Base-by-base conservation (phyloP, 2,329 filamentous ascomycete species). In the Biscogniauxia mediterranea region DNA sequence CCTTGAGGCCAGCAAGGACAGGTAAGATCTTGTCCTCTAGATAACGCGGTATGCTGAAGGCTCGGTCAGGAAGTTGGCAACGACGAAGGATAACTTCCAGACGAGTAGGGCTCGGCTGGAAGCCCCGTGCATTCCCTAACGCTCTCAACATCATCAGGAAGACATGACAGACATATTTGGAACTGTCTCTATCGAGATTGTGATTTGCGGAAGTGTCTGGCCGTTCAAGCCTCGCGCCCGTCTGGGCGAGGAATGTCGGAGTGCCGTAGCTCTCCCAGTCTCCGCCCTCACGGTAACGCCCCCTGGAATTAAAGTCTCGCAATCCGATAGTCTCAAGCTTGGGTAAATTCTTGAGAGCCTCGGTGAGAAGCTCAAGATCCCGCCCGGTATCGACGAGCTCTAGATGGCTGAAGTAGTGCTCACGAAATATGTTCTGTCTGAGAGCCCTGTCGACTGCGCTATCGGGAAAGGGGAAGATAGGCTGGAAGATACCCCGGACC, bases 311-410 rank as follows among this genome's bases (percentile, higher is more conserved):
- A 72, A 84, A 88, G 68, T 89, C 85, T 19, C 87, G 81, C 23
- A 90, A 75, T 23, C 85, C 83, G 15, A 90, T 71, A 0, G 80
- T 83, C 28, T 82, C 74, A 5, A 89, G 79, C 58, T 84, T 84
- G 0, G 72, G 69, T 3, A 90, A 76, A 38, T 83, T 80, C 9
- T 71, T 67, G 57, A 90, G 83, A 1, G 86, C 87, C 32, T 84
- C 78, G 0, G 78, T 74, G 17, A 90, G 79, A 79, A 89, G 79
- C 6, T 81, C 77, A 1, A 78, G 71, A 23, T 84, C 82, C 1
- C 75, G 69, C 0, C 85, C 85, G 0, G 78, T 80, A 5, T 68
- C 66, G 32, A 78, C 60, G 20, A 85, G 65, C 7, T 60, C 58
- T n/a, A 50, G 20, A 54, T 78, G 74, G 32, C 49, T 64, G 68